Base-by-base conservation (phyloP, 129 eudicot genomes). In the Tagetes patula region DNA sequence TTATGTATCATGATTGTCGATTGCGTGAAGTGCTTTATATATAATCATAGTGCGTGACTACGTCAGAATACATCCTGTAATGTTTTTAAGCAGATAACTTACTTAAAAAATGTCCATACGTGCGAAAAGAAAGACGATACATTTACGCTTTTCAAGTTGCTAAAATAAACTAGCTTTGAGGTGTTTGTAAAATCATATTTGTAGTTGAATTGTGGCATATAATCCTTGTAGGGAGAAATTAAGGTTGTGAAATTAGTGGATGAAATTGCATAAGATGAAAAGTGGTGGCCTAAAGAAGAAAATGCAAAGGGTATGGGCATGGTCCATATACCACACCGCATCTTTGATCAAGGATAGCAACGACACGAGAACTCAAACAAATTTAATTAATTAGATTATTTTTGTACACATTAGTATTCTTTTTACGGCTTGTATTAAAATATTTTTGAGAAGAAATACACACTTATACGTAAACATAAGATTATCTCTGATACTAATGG, bases 281-380 rank as follows among this genome's bases (percentile, higher is more conserved):
- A 77, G 75, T 77, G 66, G 76, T 77, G 82, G 82, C 77, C 67
- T 60, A 50, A 69, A 58, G 11, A 52, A 64, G 61, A 60, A 55
- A 64, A 55, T 63, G 43, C n/a, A n/a, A 32, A 70, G 49, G 38
- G 82, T 47, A 63, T 78, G 81, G 75, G 69, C 77, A 71, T 78
- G 77, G 82, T 62, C 82, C 77, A 30, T 71, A 62, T 13, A 36
- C 67, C 82, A 78, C 66, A 78, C 31, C 45, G 49, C 72, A 62
- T 62, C 63, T 77, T 48, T 34, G 48, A 49, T 9, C 31, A 38
- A 20, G 31, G 82, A 78, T 62, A 71, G 52, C 61, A 78, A 78
- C 72, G 72, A 78, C 49, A 71, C 72, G 8, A 40, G 20, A 63
- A 33, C 5, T 62, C 8, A 73, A 60, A 73, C 48, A 60, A 71